phyloP scores from a whole-genome alignment of 2,329 filamentous ascomycete genomes.

The Sclerotinia spermophila region DNA sequence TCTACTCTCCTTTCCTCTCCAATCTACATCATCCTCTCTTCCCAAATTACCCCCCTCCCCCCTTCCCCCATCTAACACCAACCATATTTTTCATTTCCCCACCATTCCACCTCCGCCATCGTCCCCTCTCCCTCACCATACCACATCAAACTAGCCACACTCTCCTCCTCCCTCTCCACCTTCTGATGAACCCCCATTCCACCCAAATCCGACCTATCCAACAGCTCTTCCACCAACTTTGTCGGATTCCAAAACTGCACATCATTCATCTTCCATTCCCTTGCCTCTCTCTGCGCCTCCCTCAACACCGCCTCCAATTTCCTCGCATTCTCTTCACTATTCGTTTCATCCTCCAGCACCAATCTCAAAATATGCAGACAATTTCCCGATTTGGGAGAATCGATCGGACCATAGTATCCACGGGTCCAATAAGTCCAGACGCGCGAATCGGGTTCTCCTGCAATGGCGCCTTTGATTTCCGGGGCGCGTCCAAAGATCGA shows the following conservation, averaged over 20 bases:
- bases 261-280: constrained; percentile 63
- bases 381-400: constrained; percentile 50
- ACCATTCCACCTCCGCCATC: constrained; percentile 60
- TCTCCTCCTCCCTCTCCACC: constrained; percentile 58
- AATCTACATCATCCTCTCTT: no score
- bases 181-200: constrained; percentile 39
- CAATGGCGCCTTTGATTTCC: constrained; percentile 65
- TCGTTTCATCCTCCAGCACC: constrained; percentile 55
- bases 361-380: constrained; percentile 67
- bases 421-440: constrained; percentile 73
- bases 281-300: constrained; percentile 67
- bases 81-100: constrained; percentile 72
- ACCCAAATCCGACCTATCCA: constrained; percentile 48
- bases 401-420: constrained; percentile 56
- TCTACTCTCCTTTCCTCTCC: neutral
- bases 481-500: constrained; percentile 56
- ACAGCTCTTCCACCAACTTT: constrained; percentile 46
- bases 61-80: constrained; percentile 56
- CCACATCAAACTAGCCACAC: constrained; percentile 71
- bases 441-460: constrained; percentile 47
- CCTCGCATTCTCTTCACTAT: constrained; percentile 45
- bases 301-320: constrained; percentile 61
- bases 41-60: neutral
- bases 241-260: constrained; percentile 84
- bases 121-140: constrained; percentile 52